Evolutionary conservation across 208 protist genomes (phyloP), one percentile per base, ranked within the genome.

Genomic region (Porcisia deanei): DNA sequence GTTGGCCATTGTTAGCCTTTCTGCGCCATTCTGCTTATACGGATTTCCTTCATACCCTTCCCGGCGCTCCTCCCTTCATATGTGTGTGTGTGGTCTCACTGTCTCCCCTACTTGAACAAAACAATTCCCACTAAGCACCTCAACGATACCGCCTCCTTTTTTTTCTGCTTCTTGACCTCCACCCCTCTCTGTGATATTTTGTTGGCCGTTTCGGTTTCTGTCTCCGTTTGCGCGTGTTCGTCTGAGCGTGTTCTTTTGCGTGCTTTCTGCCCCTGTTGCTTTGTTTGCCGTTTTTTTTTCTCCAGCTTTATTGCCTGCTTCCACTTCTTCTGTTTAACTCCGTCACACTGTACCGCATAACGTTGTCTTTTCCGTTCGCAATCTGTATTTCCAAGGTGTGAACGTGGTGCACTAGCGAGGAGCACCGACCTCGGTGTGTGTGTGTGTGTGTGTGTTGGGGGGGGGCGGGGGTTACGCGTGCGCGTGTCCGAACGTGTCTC

Each of bases 81-180:
- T n/a, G 37, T 65, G 60, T 81, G 25, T 52, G 47, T 64, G 37
- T 43, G 57, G 34, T 71, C 45, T n/a, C 39, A 25, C 3, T 14
- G 18, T 59, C 41, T 41, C 3, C 39, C 20, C 60, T 43, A 65
- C 12, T 65, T 65, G 60, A 18, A 65, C 16, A 14, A 41, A 41
- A n/a, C 14, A 34, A 5, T 22, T 61, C 7, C 5, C 54, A 58
- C 14, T 37, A 61, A 20, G 18, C 60, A 37, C 37, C 14, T 30
- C 60, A 65, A 45, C 60, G 60, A 20, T 20, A 45, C 37, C 60
- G 34, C 60, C 8, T n/a, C 43, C 43, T 34, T n/a, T 20, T 39
- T 43, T 39, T 9, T 30, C 25, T 53, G 12, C 34, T 39, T 55
- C 18, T 25, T 52, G 20, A 34, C 39, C 65, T 70, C 37, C 41